phyloP scores from a whole-genome alignment of 306 rosid species.

The Carpinus viminea region DNA sequence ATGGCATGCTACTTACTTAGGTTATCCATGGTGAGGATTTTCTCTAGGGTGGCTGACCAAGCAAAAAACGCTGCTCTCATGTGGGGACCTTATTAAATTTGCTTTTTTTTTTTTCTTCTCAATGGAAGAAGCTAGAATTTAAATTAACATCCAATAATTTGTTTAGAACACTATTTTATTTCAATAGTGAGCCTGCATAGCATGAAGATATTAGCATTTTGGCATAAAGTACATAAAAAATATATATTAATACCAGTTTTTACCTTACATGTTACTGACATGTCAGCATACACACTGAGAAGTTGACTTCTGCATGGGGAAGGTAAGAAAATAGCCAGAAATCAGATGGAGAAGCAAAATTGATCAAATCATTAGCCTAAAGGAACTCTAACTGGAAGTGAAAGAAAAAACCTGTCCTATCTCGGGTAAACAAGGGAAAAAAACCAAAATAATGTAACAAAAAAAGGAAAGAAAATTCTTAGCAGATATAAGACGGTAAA shows the following conservation, averaged over 20 bases:
- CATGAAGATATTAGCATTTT: background rate
- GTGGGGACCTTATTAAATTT: no score
- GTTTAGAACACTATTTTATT: background rate
- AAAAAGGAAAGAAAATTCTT: background rate
- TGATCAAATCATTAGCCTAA: constrained; percentile 20
- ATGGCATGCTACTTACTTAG: no score
- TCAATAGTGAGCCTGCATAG: background rate
- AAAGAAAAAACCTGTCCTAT: background rate
- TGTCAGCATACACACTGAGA: constrained; percentile 95
- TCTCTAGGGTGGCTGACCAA: no score
- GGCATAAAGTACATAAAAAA: constrained; percentile 20
- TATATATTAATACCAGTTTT: background rate
- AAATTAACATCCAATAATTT: background rate
- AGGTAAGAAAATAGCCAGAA: constrained; percentile 17
- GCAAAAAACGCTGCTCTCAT: no score
- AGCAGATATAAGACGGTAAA: background rate
- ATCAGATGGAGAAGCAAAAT: constrained; percentile 15
- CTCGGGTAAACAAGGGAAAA: background rate
- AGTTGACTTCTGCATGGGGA: constrained; percentile 82
- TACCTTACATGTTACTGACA: constrained; percentile 97
- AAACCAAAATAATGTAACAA: background rate
- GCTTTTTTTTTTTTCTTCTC: background rate
- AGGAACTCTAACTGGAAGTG: constrained; percentile 5
- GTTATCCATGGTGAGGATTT: no score
- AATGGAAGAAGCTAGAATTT: background rate